Conservation (phyloP, 805 yeast genomes). For the Crinitomyces ghanaensis region DNA sequence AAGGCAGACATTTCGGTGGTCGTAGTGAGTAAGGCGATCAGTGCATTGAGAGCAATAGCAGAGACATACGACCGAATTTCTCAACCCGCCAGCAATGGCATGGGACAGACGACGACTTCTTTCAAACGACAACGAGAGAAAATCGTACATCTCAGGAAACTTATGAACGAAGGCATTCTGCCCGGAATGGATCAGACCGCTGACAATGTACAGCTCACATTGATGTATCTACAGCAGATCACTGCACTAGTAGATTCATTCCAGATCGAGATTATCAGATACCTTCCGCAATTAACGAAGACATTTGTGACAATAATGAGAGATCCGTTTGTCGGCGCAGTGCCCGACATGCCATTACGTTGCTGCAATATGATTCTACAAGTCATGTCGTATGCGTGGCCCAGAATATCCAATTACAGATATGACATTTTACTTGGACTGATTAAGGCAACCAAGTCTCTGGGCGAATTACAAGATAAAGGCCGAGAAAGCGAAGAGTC, state of each 20-base stretch:
- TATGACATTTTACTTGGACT: conserved; percentile 21
- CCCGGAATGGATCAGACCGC: conserved; percentile 17
- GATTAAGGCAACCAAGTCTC: conserved; percentile 12
- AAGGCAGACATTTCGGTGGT: conserved; percentile 11
- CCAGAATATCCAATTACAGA: conserved; percentile 19
- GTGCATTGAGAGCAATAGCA: conserved; percentile 34
- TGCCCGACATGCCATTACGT: conserved; percentile 12
- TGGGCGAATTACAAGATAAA: too few relatives aligned
- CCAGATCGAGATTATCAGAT: conserved; percentile 15
- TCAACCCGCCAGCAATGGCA: too few relatives aligned
- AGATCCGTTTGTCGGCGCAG: conserved; percentile 22
- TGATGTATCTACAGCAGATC: conserved; percentile 11
- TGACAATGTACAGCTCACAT: conserved; percentile 15
- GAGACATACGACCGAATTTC: not conserved
- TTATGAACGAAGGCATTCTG: conserved; percentile 21
- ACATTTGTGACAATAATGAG: conserved; percentile 17
- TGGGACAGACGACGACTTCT: too few relatives aligned
- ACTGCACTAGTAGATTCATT: conserved; percentile 10
- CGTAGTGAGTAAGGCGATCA: conserved; percentile 27
- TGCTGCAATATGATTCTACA: conserved; percentile 11
- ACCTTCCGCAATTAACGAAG: conserved; percentile 16
- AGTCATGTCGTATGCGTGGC: conserved; percentile 16
- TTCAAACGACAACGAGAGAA: not conserved
- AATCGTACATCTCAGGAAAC: conserved; percentile 22
- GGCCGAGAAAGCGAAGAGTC: too few relatives aligned